phyloP scores from a whole-genome alignment of 495 filamentous ascomycete genomes.

The Penicillium salamii region DNA sequence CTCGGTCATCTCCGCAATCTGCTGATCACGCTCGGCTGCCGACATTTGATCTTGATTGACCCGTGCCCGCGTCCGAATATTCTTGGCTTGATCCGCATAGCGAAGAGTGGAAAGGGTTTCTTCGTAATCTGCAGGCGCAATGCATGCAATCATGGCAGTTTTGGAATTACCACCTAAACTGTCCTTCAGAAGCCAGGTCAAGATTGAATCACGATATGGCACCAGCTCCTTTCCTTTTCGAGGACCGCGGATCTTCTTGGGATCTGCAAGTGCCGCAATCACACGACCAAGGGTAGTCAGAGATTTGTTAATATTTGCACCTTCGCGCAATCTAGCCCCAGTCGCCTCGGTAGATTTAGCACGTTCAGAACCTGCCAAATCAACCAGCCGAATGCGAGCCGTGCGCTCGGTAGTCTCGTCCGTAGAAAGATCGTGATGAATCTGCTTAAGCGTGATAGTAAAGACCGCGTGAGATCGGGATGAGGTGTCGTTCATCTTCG shows the following conservation, averaged over 20 bases:
- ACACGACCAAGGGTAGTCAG: conserved; percentile 93
- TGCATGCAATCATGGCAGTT: conserved; percentile 98
- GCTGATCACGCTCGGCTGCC: conserved; percentile 83
- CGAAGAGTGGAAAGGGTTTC: conserved; percentile 94
- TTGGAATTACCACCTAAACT: conserved; percentile 93
- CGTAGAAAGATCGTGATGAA: conserved; percentile 87
- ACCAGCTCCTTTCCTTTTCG: conserved; percentile 68
- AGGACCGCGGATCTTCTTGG: conserved; percentile 54
- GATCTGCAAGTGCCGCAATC: conserved; percentile 93
- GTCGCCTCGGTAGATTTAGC: conserved; percentile 96
- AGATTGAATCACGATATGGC: conserved; percentile 91
- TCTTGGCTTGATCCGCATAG: conserved; percentile 97
- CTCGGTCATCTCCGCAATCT: conserved; percentile 90
- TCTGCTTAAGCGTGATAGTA: conserved; percentile 96
- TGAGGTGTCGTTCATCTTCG: conserved; percentile 99
- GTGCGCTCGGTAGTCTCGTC: conserved; percentile 94
- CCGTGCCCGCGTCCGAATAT: conserved; percentile 92
- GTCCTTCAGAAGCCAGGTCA: conserved; percentile 98
- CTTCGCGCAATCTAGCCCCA: conserved; percentile 84
- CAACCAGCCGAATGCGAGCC: conserved; percentile 90
- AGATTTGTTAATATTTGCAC: conserved; percentile 98
- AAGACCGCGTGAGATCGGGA: conserved; percentile 95
- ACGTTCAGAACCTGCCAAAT: conserved; percentile 91
- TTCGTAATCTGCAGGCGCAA: conserved; percentile 92
- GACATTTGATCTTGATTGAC: conserved; percentile 92